Evolutionary conservation across 2,329 filamentous ascomycete genomes (phyloP).

Genomic region (Furcasterigmium furcatum): DNA sequence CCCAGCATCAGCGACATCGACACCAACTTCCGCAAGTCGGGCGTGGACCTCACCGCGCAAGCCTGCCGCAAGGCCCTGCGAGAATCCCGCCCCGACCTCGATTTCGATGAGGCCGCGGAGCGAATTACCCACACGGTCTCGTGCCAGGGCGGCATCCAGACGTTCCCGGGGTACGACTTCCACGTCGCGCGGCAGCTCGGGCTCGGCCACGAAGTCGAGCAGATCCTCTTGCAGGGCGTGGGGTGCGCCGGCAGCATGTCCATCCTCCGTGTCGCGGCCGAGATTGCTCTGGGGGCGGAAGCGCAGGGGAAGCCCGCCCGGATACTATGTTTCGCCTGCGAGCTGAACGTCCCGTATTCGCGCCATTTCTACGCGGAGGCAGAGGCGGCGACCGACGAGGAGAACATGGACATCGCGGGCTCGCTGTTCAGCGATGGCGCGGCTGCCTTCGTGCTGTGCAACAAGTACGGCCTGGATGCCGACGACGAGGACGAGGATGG

Average conservation of each 20-base stretch:
- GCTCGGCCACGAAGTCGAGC: constrained; percentile 22
- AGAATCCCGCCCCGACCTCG: constrained; percentile 17
- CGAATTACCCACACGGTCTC: constrained; percentile 32
- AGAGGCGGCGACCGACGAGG: constrained; percentile 10
- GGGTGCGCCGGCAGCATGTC: constrained; percentile 34
- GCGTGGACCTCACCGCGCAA: constrained; percentile 22
- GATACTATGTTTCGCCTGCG: constrained; percentile 18
- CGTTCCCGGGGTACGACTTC: constrained; percentile 32
- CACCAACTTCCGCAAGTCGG: constrained; percentile 19
- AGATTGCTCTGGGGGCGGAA: constrained; percentile 12
- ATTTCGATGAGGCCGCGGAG: not conserved
- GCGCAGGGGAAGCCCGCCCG: constrained; percentile 14
- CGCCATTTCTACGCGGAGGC: constrained; percentile 15
- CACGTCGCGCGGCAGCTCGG: constrained; percentile 27
- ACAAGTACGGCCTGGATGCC: constrained; percentile 9
- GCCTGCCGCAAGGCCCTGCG: constrained; percentile 27
- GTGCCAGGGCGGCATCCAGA: constrained; percentile 30
- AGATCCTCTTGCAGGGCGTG: constrained; percentile 29
- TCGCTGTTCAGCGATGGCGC: constrained; percentile 19
- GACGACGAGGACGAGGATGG: not conserved
- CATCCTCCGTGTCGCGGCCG: constrained; percentile 17
- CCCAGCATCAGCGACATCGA: constrained; percentile 22
- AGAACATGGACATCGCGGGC: constrained; percentile 16
- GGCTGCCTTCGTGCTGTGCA: constrained; percentile 17
- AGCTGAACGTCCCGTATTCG: constrained; percentile 14